Percentiles rank a stretch among this genome's conserved stretches.
phyloP scores from a whole-genome alignment of 164 flowering plant species.

The Magnolia sinica region DNA sequence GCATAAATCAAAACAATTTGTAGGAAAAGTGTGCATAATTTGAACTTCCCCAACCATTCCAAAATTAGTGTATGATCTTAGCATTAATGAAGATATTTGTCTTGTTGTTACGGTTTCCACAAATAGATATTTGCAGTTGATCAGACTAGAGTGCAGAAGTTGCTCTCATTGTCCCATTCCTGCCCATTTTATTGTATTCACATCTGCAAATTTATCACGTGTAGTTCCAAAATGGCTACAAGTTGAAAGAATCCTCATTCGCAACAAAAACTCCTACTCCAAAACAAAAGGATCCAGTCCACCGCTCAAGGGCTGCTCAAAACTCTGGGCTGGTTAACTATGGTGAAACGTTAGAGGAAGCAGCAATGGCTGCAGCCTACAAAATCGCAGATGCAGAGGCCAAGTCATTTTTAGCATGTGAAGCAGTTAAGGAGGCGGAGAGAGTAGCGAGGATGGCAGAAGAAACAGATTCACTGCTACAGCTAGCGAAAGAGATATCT shows the following conservation, averaged over 20 bases:
- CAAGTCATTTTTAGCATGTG: conserved; percentile 65
- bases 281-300: conserved; percentile 32
- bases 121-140: not conserved
- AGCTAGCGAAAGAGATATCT: conserved; percentile 43
- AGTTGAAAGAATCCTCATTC: conserved; percentile 27
- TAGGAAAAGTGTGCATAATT: not conserved
- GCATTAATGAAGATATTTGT: no score
- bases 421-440: conserved; percentile 75
- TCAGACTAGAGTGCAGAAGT: not conserved
- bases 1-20: not conserved
- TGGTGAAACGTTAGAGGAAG: conserved; percentile 42
- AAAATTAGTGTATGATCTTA: not conserved
- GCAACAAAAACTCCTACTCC: conserved; percentile 44
- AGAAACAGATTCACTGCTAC: conserved; percentile 52
- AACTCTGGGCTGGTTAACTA: conserved; percentile 8
- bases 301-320: conserved; percentile 24
- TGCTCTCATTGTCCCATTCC: not conserved
- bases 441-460: conserved; percentile 63
- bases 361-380: conserved; percentile 55
- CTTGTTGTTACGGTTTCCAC: not conserved
- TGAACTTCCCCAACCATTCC: not conserved
- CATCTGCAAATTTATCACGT: not conserved
- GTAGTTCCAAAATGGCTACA: conserved; percentile 58
- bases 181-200: not conserved
- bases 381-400: conserved; percentile 76